Base-by-base conservation (phyloP, 306 rosid genomes). In the Gastrolobium bilobum region DNA sequence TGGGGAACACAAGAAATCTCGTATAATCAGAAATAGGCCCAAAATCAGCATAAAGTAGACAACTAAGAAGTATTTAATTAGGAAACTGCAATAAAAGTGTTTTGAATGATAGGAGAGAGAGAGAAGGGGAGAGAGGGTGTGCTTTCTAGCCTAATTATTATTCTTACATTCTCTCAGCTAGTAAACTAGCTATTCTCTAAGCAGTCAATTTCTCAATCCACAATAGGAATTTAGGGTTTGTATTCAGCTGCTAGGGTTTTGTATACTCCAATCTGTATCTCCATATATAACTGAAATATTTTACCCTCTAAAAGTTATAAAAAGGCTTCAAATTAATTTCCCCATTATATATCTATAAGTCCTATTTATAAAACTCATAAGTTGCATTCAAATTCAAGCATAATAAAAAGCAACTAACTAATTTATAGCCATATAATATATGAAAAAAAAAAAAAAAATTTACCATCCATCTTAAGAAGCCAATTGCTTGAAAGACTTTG, bases 1-100 rank as follows among this genome's bases (percentile, higher is more conserved):
- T 85, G 82, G 93, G 93, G 93, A 88, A 88, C 94, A 86, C 53
- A 79, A 82, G 83, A 90, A 85, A 91, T 90, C 89, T 64, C 31
- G 62, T 62, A 88, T 78, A 83, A 83, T 89, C 91, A 52, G 31
- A 78, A 81, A 83, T 76, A 84, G 88, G 81, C 82, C 85, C 90
- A 85, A 87, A 85, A 79, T 76, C 56, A 81, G 78, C 54, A 79
- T 75, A 87, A 87, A 83, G 92, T 76, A 65, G 60, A 63, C 85
- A 75, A 61, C 88, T 79, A 77, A 82, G 82, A 81, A 54, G 69
- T 84, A 71, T 86, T 85, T 83, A 87, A 88, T 84, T 79, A 81
- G 82, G 88, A 83, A 76, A 85, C 40, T 50, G 60, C 72, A 82
- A 73, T 77, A 80, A 93, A 87, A 83, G 89, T 83, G 78, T 73